Conservation (phyloP, 1,139 yeast species). For the Kodamaea anthophila region DNA sequence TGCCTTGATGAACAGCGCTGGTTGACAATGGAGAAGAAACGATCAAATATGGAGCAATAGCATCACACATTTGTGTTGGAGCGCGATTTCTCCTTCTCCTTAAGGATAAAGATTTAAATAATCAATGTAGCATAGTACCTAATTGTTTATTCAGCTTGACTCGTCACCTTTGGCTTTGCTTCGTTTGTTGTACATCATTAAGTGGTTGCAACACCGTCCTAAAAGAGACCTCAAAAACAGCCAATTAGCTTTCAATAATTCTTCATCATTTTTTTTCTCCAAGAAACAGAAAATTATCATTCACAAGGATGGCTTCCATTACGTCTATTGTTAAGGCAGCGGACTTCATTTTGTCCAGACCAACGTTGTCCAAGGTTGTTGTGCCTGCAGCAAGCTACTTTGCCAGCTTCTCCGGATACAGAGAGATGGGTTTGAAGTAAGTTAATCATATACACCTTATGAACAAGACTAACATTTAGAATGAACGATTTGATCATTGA, state of each 20-base stretch:
- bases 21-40: no score
- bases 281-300: slow-evolving; percentile 1
- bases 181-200: neutral
- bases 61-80: no score
- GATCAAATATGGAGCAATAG: no score
- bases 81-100: no score
- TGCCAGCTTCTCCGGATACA: slow-evolving; percentile 77
- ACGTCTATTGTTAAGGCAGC: slow-evolving; percentile 79
- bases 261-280: slow-evolving; percentile 8
- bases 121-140: no score
- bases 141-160: no score
- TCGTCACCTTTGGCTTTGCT: no score
- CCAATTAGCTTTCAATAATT: slow-evolving; percentile 13
- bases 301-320: slow-evolving; percentile 53
- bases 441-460: slow-evolving; percentile 11
- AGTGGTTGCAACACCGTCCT: no score
- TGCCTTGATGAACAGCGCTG: no score
- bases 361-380: slow-evolving; percentile 66
- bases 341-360: slow-evolving; percentile 76
- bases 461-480: slow-evolving; percentile 25
- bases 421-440: slow-evolving; percentile 81
- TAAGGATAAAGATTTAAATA: no score
- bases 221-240: slow-evolving; percentile 9
- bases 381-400: slow-evolving; percentile 77
- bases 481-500: slow-evolving; percentile 83